phyloP scores from a whole-genome alignment of 2,329 filamentous ascomycete species.

The Neurospora sp. region DNA sequence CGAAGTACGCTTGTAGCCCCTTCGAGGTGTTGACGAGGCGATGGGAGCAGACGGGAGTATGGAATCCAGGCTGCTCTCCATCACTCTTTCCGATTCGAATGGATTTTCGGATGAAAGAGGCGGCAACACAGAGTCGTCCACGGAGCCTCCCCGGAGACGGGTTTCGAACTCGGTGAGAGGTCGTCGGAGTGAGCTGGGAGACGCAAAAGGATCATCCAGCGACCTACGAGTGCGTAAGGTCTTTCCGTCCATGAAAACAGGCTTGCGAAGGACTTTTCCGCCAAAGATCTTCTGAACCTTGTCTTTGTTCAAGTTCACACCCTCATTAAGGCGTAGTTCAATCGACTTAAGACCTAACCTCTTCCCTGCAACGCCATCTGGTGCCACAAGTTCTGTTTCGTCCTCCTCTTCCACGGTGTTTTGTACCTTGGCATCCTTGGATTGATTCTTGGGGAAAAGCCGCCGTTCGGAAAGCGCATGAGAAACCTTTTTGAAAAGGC shows the following conservation, averaged over 20 bases:
- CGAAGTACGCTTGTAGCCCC: background rate
- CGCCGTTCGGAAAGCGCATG: constrained; percentile 5
- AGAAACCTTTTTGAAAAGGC: constrained; percentile 11
- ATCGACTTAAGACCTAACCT: constrained; percentile 15
- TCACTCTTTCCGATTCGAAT: constrained; percentile 25
- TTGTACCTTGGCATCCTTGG: background rate
- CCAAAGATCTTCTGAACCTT: constrained; percentile 26
- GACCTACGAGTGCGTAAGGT: constrained; percentile 13
- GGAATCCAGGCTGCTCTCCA: constrained; percentile 12
- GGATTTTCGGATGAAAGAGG: constrained; percentile 8
- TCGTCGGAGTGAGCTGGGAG: background rate
- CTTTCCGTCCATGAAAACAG: constrained; percentile 20
- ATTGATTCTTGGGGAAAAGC: background rate
- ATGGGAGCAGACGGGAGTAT: constrained; percentile 13
- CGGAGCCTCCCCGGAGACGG: constrained; percentile 8
- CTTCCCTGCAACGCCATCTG: background rate
- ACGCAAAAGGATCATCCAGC: constrained; percentile 15
- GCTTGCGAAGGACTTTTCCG: constrained; percentile 21
- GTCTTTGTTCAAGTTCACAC: constrained; percentile 23
- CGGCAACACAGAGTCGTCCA: background rate
- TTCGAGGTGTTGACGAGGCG: constrained; percentile 15
- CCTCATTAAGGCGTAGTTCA: constrained; percentile 26
- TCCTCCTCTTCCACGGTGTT: background rate
- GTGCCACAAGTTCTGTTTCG: background rate
- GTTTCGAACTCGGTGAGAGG: constrained; percentile 11